Base-by-base conservation (phyloP, 2,329 filamentous ascomycete species). In the Fusarium hainanense region DNA sequence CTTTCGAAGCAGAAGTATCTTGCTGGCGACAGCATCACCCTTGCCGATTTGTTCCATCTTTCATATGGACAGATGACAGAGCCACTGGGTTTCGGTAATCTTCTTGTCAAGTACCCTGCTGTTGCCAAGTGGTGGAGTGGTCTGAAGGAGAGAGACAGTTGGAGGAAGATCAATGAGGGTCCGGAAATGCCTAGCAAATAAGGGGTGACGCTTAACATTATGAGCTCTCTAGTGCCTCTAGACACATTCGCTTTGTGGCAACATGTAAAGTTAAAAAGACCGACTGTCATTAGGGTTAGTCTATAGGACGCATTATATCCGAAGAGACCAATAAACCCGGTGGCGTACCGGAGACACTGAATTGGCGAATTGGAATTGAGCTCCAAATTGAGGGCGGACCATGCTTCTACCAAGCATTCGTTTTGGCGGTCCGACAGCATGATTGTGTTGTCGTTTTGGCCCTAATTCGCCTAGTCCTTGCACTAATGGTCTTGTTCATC, bases 41-140 rank as follows among this genome's bases (percentile, higher is more conserved):
- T 51, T 7, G 49, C 49, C 4, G 49, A 51, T 51, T 4, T 51
- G 1, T 51, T 41, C 13, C 49, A 51, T n/a, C 9, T 51, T 6
- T n/a, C 49, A 3, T 51, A 51, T 27, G 49, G 49, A 28, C 23
- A 41, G 23, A 6, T 51, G 18, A 16, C 49, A 12, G 49, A 51
- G 14, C 23, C 23, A 10, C 9, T 51, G 4, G 49, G 49, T 5
- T 12, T 51, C 7, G 7, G 23, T n/a, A 9, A 41, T 4, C 49
- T 51, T 18, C 49, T 51, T n/a, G 13, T 11, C 23, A 51, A 51
- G 32, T 51, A 51, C 14, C 49, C 49, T 6, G 32, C 49, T 20
- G 49, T 51, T 16, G 32, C 37, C 21, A 51, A 51, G n/a, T 51
- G 49, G 49, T 51, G 49, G 49, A 20, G 40, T 27, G 49, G 49